Evolutionary conservation across 2,329 filamentous ascomycete species (phyloP), one percentile per base, ranked within the genome.

Genomic region (Sphaerostilbella broomeana): DNA sequence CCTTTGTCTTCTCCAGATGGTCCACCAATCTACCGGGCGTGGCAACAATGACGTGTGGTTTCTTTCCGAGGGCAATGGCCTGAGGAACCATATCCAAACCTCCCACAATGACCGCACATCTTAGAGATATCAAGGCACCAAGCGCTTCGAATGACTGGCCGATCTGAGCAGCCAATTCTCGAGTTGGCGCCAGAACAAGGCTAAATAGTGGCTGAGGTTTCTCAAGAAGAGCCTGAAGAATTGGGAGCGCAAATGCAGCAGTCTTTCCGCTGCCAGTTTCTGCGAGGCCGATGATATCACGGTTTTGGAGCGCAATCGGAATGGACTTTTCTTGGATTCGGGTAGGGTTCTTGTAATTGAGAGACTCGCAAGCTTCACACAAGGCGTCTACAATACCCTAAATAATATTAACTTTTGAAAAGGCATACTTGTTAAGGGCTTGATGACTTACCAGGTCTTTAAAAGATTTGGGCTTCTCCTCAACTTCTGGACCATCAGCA

Each of bases 231-330:
- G 84, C 80, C 60, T 95, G 89, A 3, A 98, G 74, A 26, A 98
- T 94, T 1, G 92, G 92, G 3, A 98, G 70, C 0, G 87, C 88
- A 59, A 97, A 98, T 0, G 92, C 89, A 6, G 88, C 90, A 0
- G 92, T 97, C 69, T 97, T 98, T 64, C 92, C 92, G 56, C 81
- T 88, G 51, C 92, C 92, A 0, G 92, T 98, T 64, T 98, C 90
- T 21, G 92, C 92, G 36, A 97, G 73, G 28, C 89, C 92, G 51
- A 98, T 95, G 22, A 97, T 71, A 61, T 97, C 92, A 54, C 87
- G 78, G 37, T 84, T 81, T 54, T 84, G 65, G 4, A 95, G 72
- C 24, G 89, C 89, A 36, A 74, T 60, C 4, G 90, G 90, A 51
- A 97, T 94, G 0, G 88, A 75, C 60, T 94, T 77, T 36, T 74